phyloP scores from a whole-genome alignment of 2,329 filamentous ascomycete species.

The Alternaria arbusti region DNA sequence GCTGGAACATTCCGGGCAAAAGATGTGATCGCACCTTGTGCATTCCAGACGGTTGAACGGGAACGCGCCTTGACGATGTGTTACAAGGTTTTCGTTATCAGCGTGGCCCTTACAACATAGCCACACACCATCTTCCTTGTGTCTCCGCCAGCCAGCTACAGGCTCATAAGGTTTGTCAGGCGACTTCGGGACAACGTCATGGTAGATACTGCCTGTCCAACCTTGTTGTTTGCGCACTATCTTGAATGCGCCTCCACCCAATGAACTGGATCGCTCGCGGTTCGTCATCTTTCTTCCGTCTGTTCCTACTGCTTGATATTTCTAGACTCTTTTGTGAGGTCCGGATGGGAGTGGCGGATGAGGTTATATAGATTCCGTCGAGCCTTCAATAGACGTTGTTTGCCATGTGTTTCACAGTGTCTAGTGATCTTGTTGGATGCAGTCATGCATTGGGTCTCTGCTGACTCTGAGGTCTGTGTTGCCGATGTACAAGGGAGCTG shows the following conservation, averaged over 20 bases:
- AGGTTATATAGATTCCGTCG: background rate
- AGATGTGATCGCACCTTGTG: background rate
- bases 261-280: background rate
- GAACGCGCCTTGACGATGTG: background rate
- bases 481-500: background rate
- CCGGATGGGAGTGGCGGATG: background rate
- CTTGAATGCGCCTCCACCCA: background rate
- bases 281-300: background rate
- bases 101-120: conserved; percentile 13
- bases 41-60: background rate
- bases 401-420: background rate
- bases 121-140: conserved; percentile 17
- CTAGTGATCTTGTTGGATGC: background rate
- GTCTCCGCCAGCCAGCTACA: background rate
- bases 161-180: background rate
- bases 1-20: background rate
- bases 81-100: conserved; percentile 18
- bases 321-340: background rate
- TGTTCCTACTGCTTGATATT: background rate
- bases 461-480: background rate
- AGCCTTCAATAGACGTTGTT: background rate
- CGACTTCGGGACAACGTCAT: background rate
- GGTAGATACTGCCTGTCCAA: background rate
- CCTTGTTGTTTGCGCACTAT: background rate
- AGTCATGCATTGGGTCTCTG: background rate